Percentiles rank a stretch among this genome's conserved stretches.
Evolutionary conservation across 768 basidiomycete species (phyloP).

Genomic region (Asterophora parasitica): DNA sequence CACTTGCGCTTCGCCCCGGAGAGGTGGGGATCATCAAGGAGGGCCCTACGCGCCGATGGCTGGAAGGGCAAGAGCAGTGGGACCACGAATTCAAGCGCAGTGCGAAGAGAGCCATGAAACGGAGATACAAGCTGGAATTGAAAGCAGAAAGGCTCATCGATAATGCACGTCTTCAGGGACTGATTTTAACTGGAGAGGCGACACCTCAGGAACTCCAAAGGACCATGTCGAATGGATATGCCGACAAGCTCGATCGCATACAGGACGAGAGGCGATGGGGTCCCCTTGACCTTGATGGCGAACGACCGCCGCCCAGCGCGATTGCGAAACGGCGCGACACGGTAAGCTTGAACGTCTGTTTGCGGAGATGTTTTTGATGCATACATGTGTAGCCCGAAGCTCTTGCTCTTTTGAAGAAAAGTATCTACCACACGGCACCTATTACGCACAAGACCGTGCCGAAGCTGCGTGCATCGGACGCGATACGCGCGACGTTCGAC

Average conservation of each 20-base stretch:
- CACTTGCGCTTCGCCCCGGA: conserved; percentile 45
- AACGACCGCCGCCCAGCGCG: conserved; percentile 66
- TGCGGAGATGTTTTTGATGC: background rate
- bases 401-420: conserved; percentile 50
- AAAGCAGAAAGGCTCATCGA: conserved; percentile 40
- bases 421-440: conserved; percentile 52
- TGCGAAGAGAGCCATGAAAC: conserved; percentile 38
- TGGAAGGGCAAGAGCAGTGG: conserved; percentile 57
- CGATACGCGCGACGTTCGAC: conserved; percentile 44
- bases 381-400: conserved; percentile 39
- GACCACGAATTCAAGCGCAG: conserved; percentile 44
- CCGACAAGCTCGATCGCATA: conserved; percentile 23
- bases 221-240: background rate
- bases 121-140: conserved; percentile 40
- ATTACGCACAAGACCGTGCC: conserved; percentile 49
- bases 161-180: conserved; percentile 43
- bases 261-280: conserved; percentile 44
- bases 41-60: conserved; percentile 62
- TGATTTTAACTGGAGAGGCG: conserved; percentile 22
- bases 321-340: conserved; percentile 71
- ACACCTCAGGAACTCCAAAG: background rate
- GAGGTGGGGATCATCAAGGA: conserved; percentile 75
- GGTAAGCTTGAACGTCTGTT: conserved; percentile 26
- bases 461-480: conserved; percentile 39
- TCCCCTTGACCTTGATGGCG: conserved; percentile 56